These are phyloP conservation scores for Saccharum spontaneum DNA, from an alignment of 176 grass and related monocot species.

Conservation along the genomic window DNA sequence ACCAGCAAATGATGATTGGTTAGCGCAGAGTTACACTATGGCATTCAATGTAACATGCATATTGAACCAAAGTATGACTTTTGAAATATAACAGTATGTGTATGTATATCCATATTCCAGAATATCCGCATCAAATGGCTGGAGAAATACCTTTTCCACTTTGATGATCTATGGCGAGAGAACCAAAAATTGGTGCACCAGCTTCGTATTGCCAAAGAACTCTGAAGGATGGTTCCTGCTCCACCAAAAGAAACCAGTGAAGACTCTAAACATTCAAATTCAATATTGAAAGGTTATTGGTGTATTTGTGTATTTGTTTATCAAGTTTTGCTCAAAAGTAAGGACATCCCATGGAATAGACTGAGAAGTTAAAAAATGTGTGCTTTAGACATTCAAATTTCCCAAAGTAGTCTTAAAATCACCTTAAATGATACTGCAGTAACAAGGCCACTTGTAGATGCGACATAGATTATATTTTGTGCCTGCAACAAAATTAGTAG, in stretches of 20 bases:
- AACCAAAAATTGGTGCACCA: constrained; percentile 75
- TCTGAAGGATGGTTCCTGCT: constrained; percentile 58
- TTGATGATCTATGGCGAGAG: constrained; percentile 62
- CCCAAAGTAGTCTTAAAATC: constrained; percentile 23
- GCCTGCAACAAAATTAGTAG: constrained; percentile 33
- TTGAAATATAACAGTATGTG: background rate
- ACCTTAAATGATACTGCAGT: constrained; percentile 80
- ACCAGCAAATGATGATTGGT: constrained; percentile 2
- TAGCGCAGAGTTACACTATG: background rate
- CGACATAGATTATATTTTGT: constrained; percentile 62
- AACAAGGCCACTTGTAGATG: constrained; percentile 82
- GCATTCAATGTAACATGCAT: constrained; percentile 8
- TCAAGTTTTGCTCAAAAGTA: constrained; percentile 18
- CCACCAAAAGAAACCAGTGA: constrained; percentile 29
- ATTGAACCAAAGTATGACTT: background rate
- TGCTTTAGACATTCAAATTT: background rate
- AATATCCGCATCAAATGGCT: background rate
- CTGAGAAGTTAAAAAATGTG: background rate
- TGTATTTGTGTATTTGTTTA: background rate
- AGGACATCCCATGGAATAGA: background rate
- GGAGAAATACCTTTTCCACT: constrained; percentile 60
- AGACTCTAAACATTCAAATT: constrained; percentile 9
- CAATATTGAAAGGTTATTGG: background rate
- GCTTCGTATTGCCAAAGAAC: constrained; percentile 63
- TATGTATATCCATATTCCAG: background rate